These are phyloP conservation scores for Colletotrichum filicis DNA, from an alignment of 2,329 filamentous ascomycete genomes.

Conservation along the genomic window DNA sequence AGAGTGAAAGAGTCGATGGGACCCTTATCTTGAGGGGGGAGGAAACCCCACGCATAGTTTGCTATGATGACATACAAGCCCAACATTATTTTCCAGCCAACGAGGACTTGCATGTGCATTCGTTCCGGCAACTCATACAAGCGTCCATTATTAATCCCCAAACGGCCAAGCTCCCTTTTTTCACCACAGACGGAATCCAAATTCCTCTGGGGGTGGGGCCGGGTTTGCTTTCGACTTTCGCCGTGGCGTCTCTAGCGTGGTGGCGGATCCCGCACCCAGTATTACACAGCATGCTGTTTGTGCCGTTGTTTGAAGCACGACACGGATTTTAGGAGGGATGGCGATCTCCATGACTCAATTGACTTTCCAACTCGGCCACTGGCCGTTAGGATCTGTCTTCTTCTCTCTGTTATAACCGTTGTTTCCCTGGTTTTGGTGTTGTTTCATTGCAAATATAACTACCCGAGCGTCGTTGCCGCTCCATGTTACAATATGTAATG, in stretches of 20 bases:
- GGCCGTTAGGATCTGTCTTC: not conserved
- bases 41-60: not conserved
- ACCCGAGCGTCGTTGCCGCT: too few relatives aligned
- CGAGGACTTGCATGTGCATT: conserved; percentile 17
- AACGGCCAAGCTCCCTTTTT: not conserved
- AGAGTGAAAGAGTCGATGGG: not conserved
- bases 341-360: conserved; percentile 20
- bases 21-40: conserved; percentile 5
- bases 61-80: conserved; percentile 18
- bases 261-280: conserved; percentile 6
- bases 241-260: conserved; percentile 13
- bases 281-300: not conserved
- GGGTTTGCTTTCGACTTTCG: not conserved
- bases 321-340: conserved; percentile 3
- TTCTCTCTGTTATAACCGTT: not conserved
- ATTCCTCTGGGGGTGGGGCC: conserved; percentile 12
- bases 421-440: not conserved
- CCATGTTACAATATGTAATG: too few relatives aligned
- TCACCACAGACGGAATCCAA: conserved; percentile 18
- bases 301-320: conserved; percentile 16
- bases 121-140: not conserved
- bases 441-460: too few relatives aligned
- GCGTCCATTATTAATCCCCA: conserved; percentile 21
- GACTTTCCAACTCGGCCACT: not conserved
- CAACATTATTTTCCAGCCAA: not conserved